Evolutionary conservation across 169 alveolate genomes (phyloP).

Genomic region (Miamiensis avidus): DNA sequence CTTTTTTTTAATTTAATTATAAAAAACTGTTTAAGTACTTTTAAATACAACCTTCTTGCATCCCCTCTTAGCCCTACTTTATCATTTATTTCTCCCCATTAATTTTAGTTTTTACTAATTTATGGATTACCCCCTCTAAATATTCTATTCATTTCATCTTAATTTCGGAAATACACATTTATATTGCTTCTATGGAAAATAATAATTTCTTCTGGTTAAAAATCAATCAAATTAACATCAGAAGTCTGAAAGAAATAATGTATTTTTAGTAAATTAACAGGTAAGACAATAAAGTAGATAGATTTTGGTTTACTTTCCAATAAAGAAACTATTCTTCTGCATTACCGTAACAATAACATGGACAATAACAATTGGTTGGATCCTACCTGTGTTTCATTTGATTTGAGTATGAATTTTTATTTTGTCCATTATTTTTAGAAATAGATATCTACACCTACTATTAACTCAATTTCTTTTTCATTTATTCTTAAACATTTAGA

Average conservation of each 20-base stretch:
- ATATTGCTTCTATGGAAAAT: conserved; percentile 12
- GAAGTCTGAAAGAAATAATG: background rate
- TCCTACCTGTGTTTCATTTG: background rate
- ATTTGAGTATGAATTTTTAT: no score
- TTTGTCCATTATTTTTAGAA: no score
- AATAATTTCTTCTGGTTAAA: background rate
- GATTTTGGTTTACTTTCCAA: background rate
- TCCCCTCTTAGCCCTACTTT: background rate
- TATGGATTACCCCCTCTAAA: background rate
- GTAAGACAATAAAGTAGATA: no score
- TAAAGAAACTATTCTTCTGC: background rate
- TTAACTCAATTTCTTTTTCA: no score
- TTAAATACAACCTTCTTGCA: background rate
- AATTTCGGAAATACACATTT: background rate
- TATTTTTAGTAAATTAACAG: no score
- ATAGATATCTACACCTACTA: no score
- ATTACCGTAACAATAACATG: background rate
- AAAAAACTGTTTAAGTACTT: no score
- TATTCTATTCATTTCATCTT: background rate
- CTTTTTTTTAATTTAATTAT: no score
- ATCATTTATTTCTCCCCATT: background rate
- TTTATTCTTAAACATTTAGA: no score
- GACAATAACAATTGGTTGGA: background rate
- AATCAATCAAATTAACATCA: background rate
- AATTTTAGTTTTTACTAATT: no score